Percentiles rank a stretch among this genome's conserved stretches.
These are phyloP conservation scores for Colletotrichum spinosum DNA, from an alignment of 2,329 filamentous ascomycete genomes.

Conservation along the genomic window DNA sequence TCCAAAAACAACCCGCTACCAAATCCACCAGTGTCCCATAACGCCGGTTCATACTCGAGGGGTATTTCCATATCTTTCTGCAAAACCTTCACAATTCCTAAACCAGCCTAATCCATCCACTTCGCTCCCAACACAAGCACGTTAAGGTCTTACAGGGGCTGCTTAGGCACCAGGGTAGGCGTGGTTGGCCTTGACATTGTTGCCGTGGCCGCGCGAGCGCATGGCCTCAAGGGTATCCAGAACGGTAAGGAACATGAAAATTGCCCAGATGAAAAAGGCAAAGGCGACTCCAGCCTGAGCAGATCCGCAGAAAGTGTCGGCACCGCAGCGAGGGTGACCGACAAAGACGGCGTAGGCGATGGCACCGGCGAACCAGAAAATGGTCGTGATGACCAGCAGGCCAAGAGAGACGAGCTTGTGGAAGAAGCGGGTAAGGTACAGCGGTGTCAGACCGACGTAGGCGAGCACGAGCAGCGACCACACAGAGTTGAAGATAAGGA, in stretches of 20 bases:
- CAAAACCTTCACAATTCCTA: slow-evolving; percentile 9
- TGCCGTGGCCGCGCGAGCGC: slow-evolving; percentile 53
- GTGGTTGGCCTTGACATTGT: slow-evolving; percentile 31
- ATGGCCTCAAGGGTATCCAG: slow-evolving; percentile 59
- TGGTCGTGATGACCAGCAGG: slow-evolving; percentile 78
- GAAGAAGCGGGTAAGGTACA: slow-evolving; percentile 69
- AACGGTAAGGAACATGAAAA: slow-evolving; percentile 60
- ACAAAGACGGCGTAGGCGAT: slow-evolving; percentile 79
- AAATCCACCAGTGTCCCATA: background rate
- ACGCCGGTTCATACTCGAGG: slow-evolving; percentile 28
- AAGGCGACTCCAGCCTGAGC: slow-evolving; percentile 75
- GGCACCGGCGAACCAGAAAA: slow-evolving; percentile 92
- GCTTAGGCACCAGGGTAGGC: slow-evolving; percentile 36
- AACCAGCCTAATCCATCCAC: background rate
- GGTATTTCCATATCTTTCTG: slow-evolving; percentile 31
- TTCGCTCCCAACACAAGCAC: background rate
- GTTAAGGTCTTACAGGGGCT: too few relatives aligned
- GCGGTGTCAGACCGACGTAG: slow-evolving; percentile 77
- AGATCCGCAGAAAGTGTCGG: slow-evolving; percentile 65
- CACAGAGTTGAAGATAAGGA: slow-evolving; percentile 82
- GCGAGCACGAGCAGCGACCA: slow-evolving; percentile 80
- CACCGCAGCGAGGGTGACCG: slow-evolving; percentile 65
- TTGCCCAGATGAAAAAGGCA: slow-evolving; percentile 72
- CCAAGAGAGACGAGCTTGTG: slow-evolving; percentile 74
- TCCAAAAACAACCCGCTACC: background rate